Evolutionary conservation across 768 basidiomycete species (phyloP), one percentile per base, ranked within the genome.

Genomic region (Pisolithus albus): DNA sequence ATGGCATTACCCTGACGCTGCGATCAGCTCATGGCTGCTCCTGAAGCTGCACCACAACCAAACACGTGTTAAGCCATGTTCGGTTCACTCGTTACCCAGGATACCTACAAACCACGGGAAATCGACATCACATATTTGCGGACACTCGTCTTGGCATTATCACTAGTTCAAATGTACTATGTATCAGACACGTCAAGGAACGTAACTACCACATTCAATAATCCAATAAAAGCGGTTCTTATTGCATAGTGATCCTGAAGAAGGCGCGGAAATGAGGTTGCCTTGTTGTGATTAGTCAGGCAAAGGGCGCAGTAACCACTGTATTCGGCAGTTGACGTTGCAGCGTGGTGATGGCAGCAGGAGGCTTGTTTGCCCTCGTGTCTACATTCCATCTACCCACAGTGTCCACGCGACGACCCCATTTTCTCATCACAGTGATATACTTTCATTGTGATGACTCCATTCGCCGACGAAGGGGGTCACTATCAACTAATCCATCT

Each of bases 11-110:
- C 40, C 56, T 63, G 51, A 61, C 49, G 2, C 39, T 39, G 37
- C 50, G 38, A 44, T 30, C 54, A 86, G 81, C 75, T 88, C 58
- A 84, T 89, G 79, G 55, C 81, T 23, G 74, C 69, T 54, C 81
- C 84, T 4, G 62, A 61, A 28, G 64, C 64, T 8, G 73, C 69
- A 9, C 66, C 67, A 9, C 77, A 64, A 30, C 70, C 72, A 49
- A 69, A 65, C 37, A 60, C 51, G 49, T 69, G 67, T 46, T 68
- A 50, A 63, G 34, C 19, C 32, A 52, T 49, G 47, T 26, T 36
- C 44, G 48, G 23, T 47, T 28, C 18, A 13, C 34, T 34, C 5
- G 34, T 34, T 15, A 34, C 34, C 34, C 34, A 34, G 13, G 34
- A 34, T 30, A 30, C 30, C 26, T 26, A 26, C 26, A 26, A 5